Base-by-base conservation (phyloP, 1,284 basidiomycete genomes). In the Ceratobasidium theobromae region DNA sequence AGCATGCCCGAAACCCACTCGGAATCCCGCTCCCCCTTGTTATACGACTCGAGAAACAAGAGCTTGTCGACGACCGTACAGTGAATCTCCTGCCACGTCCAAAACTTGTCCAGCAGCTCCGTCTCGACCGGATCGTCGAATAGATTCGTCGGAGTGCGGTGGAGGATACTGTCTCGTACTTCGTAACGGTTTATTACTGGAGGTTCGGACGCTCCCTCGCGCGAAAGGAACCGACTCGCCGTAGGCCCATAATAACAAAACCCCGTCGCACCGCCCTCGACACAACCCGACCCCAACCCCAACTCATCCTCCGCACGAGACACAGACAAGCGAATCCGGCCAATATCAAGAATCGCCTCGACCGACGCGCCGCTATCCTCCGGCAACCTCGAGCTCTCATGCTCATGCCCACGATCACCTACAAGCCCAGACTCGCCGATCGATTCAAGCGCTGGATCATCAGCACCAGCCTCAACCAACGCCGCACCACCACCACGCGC, bases 1-100 rank as follows among this genome's bases (percentile, higher is more conserved):
- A 62, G 30, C 58, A 62, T 62, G 16, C 46, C 46, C 8, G 58
- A 62, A n/a, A 62, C 58, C 58, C 58, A 62, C 27, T 62, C 58
- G 14, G 58, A 62, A 16, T 62, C 58, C 2, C 58, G 58, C 23
- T 62, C 58, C 9, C 58, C 58, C 1, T 62, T 33, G 4, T 35
- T 21, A 27, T 62, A 62, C 14, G 46, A 33, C 33, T 62, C 48
- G 25, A 62, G 21, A 30, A 62, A 62, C 30, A 51, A 25, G 8
- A 4, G 11, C 5, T 38, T 30, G 33, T 62, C 27, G 48, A 62
- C 58, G 4, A 62, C 46, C 30, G 48, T 62, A 25, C 8, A 35
- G 33, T 62, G 58, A 21, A 51, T 62, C 12, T 51, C 46, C 35
- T 62, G 58, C 58, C 58, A 62, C 2, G 21, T 14, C 58, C 58